phyloP scores from a whole-genome alignment of 2,329 filamentous ascomycete species.

The Emmonsiellopsis sp. region DNA sequence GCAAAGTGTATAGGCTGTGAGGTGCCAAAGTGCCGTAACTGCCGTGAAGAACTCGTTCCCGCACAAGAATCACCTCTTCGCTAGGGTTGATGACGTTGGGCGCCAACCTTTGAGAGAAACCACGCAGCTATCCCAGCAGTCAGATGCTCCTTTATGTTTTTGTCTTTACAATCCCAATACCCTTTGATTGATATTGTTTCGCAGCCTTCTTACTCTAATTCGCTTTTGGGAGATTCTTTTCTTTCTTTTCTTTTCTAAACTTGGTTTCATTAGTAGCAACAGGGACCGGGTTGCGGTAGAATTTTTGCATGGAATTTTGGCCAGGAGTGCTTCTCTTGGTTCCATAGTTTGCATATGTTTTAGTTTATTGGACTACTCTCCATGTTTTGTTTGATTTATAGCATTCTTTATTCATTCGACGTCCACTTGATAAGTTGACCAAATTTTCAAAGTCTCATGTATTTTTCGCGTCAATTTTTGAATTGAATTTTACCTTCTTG shows the following conservation, averaged over 20 bases:
- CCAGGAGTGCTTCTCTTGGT: too few species aligned
- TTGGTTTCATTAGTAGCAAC: too few species aligned
- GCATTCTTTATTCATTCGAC: too few species aligned
- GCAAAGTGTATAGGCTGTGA: conserved; percentile 6
- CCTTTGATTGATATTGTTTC: neutral
- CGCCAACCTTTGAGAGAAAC: neutral
- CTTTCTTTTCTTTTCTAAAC: neutral
- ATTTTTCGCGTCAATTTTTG: neutral
- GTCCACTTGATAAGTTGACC: neutral
- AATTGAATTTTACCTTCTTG: neutral
- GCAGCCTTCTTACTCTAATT: neutral
- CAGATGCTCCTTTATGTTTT: neutral
- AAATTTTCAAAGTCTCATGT: neutral
- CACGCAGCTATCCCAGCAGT: too few species aligned
- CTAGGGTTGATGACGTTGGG: neutral
- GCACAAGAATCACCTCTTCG: conserved; percentile 1
- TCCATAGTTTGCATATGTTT: too few species aligned
- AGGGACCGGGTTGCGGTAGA: too few species aligned
- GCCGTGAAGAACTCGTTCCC: conserved; percentile 1
- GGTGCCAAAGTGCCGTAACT: conserved; percentile 4
- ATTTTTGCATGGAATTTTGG: too few species aligned
- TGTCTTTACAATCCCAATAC: neutral
- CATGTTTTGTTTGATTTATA: too few species aligned
- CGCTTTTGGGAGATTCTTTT: neutral
- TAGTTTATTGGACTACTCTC: too few species aligned